These are phyloP conservation scores for Tylopilus felleus DNA, from an alignment of 768 basidiomycete species.

Conservation along the genomic window DNA sequence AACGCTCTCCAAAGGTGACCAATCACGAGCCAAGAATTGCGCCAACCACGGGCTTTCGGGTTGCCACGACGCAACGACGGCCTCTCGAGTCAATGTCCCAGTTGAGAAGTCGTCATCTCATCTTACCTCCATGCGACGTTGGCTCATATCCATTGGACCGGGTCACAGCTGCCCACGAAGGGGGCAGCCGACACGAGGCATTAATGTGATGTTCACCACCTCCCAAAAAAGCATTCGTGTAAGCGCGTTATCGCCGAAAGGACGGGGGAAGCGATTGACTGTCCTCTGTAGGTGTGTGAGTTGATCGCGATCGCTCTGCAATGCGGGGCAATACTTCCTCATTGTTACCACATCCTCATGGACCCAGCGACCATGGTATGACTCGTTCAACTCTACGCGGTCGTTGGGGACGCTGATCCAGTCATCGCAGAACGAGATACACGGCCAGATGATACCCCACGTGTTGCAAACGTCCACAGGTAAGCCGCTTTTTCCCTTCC, in stretches of 20 bases:
- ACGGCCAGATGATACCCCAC: conserved; percentile 7
- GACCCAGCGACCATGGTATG: background rate
- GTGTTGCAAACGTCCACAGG: background rate
- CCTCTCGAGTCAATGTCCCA: conserved; percentile 11
- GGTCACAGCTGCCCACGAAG: conserved; percentile 16
- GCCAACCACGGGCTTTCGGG: conserved; percentile 4
- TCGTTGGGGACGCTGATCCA: background rate
- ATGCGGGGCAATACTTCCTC: conserved; percentile 15
- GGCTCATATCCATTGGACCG: conserved; percentile 4
- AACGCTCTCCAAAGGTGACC: background rate
- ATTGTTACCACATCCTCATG: conserved; percentile 10
- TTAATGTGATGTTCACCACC: background rate
- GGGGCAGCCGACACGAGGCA: conserved; percentile 16
- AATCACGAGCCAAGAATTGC: background rate
- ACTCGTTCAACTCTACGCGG: background rate
- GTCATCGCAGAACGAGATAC: background rate
- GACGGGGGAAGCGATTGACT: conserved; percentile 13
- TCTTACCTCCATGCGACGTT: background rate
- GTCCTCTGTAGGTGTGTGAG: conserved; percentile 1
- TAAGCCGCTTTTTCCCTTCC: background rate
- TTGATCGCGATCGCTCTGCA: conserved; percentile 11
- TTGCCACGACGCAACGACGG: conserved; percentile 6
- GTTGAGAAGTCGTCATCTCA: conserved; percentile 17
- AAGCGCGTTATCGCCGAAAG: conserved; percentile 18
- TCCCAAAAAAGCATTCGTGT: conserved; percentile 1